A percentile compares a stretch with the other conserved stretches of the same genome.
Evolutionary conservation across 2,329 filamentous ascomycete genomes (phyloP).

Genomic region (Fusarium sp.): DNA sequence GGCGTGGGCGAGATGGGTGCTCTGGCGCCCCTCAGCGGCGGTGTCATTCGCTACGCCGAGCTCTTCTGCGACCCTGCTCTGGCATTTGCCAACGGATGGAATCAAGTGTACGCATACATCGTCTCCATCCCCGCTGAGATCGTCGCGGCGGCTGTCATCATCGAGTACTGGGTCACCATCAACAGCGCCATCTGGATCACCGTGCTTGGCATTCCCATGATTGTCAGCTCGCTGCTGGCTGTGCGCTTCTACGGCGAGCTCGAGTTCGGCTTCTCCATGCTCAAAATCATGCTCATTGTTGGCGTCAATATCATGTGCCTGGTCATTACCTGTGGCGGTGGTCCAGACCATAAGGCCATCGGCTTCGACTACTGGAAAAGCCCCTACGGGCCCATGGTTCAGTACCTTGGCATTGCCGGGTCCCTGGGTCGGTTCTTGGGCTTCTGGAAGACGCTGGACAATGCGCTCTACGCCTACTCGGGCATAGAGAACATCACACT

Average conservation of each 20-base stretch:
- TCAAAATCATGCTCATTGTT: slow-evolving; percentile 13
- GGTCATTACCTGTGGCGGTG: slow-evolving; percentile 9
- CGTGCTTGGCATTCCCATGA: not conserved
- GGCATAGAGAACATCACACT: slow-evolving; percentile 8
- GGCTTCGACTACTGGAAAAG: slow-evolving; percentile 3
- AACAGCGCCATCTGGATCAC: slow-evolving; percentile 15
- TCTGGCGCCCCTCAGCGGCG: slow-evolving; percentile 7
- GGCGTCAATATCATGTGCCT: slow-evolving; percentile 6
- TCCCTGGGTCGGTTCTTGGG: slow-evolving; percentile 1
- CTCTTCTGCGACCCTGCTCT: slow-evolving; percentile 4
- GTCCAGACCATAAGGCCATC: not conserved
- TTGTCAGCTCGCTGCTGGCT: not conserved
- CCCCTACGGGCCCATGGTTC: slow-evolving; percentile 8
- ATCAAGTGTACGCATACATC: not conserved
- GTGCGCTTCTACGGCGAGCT: slow-evolving; percentile 8
- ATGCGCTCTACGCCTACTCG: slow-evolving; percentile 7
- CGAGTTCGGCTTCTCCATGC: slow-evolving; percentile 11
- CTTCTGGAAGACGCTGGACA: slow-evolving; percentile 5
- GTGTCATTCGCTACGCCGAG: slow-evolving; percentile 6
- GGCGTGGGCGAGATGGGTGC: slow-evolving; percentile 14
- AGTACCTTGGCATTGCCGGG: not conserved
- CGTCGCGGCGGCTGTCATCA: slow-evolving; percentile 13
- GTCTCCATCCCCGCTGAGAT: slow-evolving; percentile 10
- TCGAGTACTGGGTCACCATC: slow-evolving; percentile 9
- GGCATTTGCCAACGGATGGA: slow-evolving; percentile 8